A percentile compares a stretch with the other conserved stretches of the same genome.
Conservation (phyloP, 2,329 filamentous ascomycete genomes). For the Fusarium sp. region DNA sequence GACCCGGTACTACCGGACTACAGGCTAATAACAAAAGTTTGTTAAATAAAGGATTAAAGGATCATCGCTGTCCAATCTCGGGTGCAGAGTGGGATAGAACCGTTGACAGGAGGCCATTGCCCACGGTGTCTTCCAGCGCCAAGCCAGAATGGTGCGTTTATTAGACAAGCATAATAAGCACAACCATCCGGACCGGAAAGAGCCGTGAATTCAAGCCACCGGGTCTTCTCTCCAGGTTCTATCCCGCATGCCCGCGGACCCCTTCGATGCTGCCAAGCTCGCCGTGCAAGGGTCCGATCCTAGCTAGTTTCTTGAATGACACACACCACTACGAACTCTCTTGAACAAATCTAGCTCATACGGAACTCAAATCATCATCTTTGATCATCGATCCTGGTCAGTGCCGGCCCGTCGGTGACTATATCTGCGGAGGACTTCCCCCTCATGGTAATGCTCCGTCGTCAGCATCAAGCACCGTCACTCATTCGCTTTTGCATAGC, state of each 20-base stretch:
- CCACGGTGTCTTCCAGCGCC: neutral
- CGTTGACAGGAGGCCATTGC: neutral
- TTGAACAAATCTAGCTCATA: neutral
- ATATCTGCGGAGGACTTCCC: neutral
- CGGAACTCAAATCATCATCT: neutral
- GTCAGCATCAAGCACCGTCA: neutral
- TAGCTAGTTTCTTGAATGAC: neutral
- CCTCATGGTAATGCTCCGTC: neutral
- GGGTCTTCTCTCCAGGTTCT: neutral
- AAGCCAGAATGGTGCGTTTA: neutral
- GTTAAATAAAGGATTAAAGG: neutral
- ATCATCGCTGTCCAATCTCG: constrained; percentile 1
- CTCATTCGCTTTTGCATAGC: neutral
- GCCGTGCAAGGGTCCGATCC: neutral
- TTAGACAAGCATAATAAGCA: neutral
- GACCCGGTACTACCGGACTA: neutral
- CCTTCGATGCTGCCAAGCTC: neutral
- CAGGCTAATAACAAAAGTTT: neutral
- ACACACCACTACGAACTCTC: neutral
- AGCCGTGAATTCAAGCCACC: neutral
- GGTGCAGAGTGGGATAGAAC: neutral
- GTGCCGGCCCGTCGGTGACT: neutral
- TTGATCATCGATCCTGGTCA: neutral
- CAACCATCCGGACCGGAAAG: neutral
- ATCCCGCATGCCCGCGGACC: neutral